These are phyloP conservation scores for Lunularia cruciata DNA, from an alignment of 225 moss, liverwort and hornwort genomes.

Conservation along the genomic window DNA sequence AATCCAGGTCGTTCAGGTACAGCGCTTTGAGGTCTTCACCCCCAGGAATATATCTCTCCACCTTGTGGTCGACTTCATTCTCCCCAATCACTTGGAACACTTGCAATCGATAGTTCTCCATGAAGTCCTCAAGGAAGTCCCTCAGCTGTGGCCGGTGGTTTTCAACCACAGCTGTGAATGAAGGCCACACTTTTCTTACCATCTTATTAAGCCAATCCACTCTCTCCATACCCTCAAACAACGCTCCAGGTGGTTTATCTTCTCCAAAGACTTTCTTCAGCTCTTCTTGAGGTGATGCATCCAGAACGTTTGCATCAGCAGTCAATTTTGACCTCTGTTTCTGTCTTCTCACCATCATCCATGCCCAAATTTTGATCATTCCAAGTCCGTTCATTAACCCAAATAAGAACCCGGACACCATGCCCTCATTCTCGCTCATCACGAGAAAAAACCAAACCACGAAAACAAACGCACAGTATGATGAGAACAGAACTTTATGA, in stretches of 20 bases:
- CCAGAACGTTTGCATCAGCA: slow-evolving; percentile 1
- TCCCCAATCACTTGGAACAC: slow-evolving; percentile 39
- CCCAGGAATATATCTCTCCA: slow-evolving; percentile 33
- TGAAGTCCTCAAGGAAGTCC: slow-evolving; percentile 34
- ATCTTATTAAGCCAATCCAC: slow-evolving; percentile 38
- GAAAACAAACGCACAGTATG: slow-evolving; percentile 1
- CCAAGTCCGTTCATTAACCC: slow-evolving; percentile 29
- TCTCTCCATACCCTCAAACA: slow-evolving; percentile 22
- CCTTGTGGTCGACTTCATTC: slow-evolving; percentile 19
- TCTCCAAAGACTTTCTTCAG: neutral
- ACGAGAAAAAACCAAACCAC: slow-evolving; percentile 15
- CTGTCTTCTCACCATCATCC: slow-evolving; percentile 21
- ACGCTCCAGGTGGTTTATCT: neutral
- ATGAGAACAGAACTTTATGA: neutral
- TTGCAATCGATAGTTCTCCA: slow-evolving; percentile 31
- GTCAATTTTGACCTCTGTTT: slow-evolving; percentile 3
- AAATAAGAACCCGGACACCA: slow-evolving; percentile 26
- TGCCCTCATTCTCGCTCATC: slow-evolving; percentile 2
- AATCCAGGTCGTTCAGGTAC: slow-evolving; percentile 32
- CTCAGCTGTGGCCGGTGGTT: slow-evolving; percentile 26
- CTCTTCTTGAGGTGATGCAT: neutral
- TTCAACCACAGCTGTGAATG: slow-evolving; percentile 21
- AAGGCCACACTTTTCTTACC: slow-evolving; percentile 36
- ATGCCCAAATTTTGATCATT: slow-evolving; percentile 27
- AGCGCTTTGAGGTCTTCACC: slow-evolving; percentile 28